Conservation (phyloP, 495 filamentous ascomycete genomes). For the Lasiosphaeria miniovina region DNA sequence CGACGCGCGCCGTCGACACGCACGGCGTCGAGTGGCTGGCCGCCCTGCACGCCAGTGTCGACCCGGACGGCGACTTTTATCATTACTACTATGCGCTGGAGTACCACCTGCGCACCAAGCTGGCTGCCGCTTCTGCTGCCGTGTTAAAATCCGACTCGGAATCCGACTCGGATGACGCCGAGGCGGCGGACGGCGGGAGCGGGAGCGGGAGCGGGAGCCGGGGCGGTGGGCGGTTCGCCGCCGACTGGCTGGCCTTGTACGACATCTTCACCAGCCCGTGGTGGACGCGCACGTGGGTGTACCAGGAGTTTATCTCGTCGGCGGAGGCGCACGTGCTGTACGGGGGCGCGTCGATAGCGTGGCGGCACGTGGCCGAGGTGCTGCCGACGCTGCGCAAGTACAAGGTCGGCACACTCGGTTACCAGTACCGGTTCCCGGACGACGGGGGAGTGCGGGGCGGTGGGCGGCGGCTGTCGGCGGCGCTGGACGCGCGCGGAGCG, state of each 20-base stretch:
- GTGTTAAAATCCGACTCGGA: too few species aligned
- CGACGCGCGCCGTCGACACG: neutral
- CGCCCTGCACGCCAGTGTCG: slow-evolving; percentile 2
- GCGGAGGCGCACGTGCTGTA: slow-evolving; percentile 3
- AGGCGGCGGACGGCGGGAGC: too few species aligned
- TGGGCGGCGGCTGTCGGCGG: too few species aligned
- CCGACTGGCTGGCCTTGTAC: slow-evolving; percentile 9
- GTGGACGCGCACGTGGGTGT: slow-evolving; percentile 15
- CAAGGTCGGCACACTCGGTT: neutral
- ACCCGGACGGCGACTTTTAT: slow-evolving; percentile 9
- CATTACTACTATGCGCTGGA: slow-evolving; percentile 7
- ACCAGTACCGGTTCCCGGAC: neutral
- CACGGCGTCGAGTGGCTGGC: slow-evolving; percentile 6
- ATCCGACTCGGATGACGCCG: too few species aligned
- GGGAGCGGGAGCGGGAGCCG: neutral
- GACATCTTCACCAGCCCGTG: slow-evolving; percentile 12
- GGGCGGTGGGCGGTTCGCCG: neutral
- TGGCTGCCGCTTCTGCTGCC: neutral
- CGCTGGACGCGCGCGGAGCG: too few species aligned
- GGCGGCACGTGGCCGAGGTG: slow-evolving; percentile 7
- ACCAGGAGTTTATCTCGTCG: slow-evolving; percentile 16
- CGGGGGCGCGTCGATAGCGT: slow-evolving; percentile 6
- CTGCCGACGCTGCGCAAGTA: slow-evolving; percentile 14
- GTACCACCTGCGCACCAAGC: slow-evolving; percentile 3
- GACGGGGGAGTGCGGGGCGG: neutral